These are phyloP conservation scores for Phytophthora aleatoria DNA, from an alignment of 352 stramenopile species.

Conservation along the genomic window DNA sequence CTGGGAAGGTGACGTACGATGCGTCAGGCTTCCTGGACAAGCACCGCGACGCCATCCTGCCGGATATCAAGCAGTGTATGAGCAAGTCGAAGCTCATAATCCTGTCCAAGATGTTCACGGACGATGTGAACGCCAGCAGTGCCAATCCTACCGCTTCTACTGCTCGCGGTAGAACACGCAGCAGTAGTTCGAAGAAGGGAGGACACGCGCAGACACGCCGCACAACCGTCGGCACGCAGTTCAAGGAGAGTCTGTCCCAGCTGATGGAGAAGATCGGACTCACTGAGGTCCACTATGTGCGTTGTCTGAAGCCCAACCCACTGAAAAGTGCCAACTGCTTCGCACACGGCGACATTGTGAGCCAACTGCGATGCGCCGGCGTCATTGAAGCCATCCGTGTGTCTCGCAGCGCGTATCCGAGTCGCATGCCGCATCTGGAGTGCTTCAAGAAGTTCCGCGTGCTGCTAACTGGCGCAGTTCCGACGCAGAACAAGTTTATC, in stretches of 20 bases:
- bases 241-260: constrained; percentile 82
- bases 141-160: constrained; percentile 4
- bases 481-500: constrained; percentile 37
- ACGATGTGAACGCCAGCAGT: constrained; percentile 45
- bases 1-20: constrained; percentile 86
- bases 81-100: constrained; percentile 68
- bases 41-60: constrained; percentile 82
- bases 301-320: constrained; percentile 84
- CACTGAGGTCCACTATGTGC: constrained; percentile 88
- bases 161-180: constrained; percentile 22
- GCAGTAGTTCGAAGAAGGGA: constrained; percentile 47
- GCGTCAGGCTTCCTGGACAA: constrained; percentile 85
- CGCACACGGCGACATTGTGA: constrained; percentile 76
- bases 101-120: constrained; percentile 73
- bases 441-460: constrained; percentile 86
- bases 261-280: constrained; percentile 89
- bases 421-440: constrained; percentile 74
- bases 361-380: constrained; percentile 81
- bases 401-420: constrained; percentile 85
- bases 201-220: constrained; percentile 62
- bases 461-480: constrained; percentile 36
- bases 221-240: constrained; percentile 84
- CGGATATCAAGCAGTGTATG: constrained; percentile 88
- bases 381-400: constrained; percentile 90
- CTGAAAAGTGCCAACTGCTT: constrained; percentile 80